A percentile compares a stretch with the other conserved stretches of the same genome.
Conservation (phyloP, 495 filamentous ascomycete species). For the Penicillium ucsense region DNA sequence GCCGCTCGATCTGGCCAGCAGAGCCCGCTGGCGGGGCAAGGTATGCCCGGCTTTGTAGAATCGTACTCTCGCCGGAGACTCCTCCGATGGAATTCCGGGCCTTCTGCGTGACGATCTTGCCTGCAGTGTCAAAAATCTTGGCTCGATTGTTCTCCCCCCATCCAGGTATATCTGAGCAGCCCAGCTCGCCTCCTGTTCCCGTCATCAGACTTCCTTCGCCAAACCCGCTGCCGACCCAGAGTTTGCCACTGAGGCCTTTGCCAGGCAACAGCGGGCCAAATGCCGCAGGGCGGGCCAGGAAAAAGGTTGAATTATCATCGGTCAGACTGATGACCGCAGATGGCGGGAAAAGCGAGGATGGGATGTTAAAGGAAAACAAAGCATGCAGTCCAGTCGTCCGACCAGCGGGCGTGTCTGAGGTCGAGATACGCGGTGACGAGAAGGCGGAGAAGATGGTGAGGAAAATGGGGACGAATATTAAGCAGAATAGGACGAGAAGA, state of each 20-base stretch:
- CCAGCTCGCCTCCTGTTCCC: conserved; percentile 73
- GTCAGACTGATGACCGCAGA: conserved; percentile 92
- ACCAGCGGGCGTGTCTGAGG: conserved; percentile 31
- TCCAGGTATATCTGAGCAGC: conserved; percentile 93
- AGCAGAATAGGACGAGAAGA: conserved; percentile 41
- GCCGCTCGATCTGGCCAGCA: conserved; percentile 11
- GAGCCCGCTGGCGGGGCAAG: conserved; percentile 19
- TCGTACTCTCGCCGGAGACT: conserved; percentile 12
- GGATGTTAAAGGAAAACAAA: conserved; percentile 55
- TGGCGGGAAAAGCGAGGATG: conserved; percentile 78
- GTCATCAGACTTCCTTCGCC: conserved; percentile 53
- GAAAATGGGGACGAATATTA: conserved; percentile 45
- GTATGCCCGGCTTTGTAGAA: conserved; percentile 14
- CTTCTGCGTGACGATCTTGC: conserved; percentile 19
- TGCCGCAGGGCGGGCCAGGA: conserved; percentile 83
- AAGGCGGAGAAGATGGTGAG: conserved; percentile 42
- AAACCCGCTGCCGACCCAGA: conserved; percentile 89
- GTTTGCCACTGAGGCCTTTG: conserved; percentile 68
- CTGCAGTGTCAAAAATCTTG: conserved; percentile 19
- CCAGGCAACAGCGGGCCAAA: conserved; percentile 75
- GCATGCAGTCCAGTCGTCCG: conserved; percentile 39
- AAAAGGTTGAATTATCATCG: conserved; percentile 96
- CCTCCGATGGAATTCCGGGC: conserved; percentile 19
- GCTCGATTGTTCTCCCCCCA: conserved; percentile 55
- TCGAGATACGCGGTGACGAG: conserved; percentile 30